Percentiles rank a stretch among this genome's conserved stretches.
Conservation (phyloP, 495 filamentous ascomycete species). For the Penicillium soppii region DNA sequence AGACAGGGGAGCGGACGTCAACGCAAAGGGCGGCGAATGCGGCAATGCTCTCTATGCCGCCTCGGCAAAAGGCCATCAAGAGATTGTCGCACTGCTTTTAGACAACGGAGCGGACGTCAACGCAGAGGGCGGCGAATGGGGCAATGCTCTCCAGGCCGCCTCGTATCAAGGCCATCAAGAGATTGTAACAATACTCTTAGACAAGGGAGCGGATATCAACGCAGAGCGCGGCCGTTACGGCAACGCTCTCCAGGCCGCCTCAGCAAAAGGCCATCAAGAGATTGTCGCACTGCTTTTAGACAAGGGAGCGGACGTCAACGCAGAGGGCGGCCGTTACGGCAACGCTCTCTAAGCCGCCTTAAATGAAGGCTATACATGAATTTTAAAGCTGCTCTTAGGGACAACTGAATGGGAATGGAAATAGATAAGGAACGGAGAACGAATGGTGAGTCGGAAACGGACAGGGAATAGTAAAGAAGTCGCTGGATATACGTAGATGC, state of each 20-base stretch:
- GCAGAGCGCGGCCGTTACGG: constrained; percentile 21
- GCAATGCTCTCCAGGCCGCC: constrained; percentile 29
- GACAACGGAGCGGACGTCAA: constrained; percentile 24
- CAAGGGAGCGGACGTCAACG: constrained; percentile 27
- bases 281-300: constrained; percentile 1
- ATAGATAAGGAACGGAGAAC: no score
- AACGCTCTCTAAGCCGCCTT: constrained; percentile 30
- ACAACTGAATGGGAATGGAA: no score
- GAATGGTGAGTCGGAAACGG: no score
- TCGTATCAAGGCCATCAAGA: constrained; percentile 7
- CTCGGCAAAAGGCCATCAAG: constrained; percentile 6
- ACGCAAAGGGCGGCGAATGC: constrained; percentile 21
- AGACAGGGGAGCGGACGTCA: constrained; percentile 24
- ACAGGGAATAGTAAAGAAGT: no score
- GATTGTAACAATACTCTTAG: background rate
- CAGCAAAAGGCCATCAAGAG: constrained; percentile 5
- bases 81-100: constrained; percentile 1
- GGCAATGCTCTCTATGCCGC: constrained; percentile 29
- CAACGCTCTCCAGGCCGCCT: constrained; percentile 29
- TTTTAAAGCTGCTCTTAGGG: background rate
- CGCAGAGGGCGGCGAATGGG: constrained; percentile 20
- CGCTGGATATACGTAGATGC: no score
- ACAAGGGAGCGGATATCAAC: constrained; percentile 24
- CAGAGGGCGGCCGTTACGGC: constrained; percentile 21
- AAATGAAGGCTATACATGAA: background rate